Base-by-base conservation (phyloP, 768 basidiomycete species). In the Trametopsis cervina region DNA sequence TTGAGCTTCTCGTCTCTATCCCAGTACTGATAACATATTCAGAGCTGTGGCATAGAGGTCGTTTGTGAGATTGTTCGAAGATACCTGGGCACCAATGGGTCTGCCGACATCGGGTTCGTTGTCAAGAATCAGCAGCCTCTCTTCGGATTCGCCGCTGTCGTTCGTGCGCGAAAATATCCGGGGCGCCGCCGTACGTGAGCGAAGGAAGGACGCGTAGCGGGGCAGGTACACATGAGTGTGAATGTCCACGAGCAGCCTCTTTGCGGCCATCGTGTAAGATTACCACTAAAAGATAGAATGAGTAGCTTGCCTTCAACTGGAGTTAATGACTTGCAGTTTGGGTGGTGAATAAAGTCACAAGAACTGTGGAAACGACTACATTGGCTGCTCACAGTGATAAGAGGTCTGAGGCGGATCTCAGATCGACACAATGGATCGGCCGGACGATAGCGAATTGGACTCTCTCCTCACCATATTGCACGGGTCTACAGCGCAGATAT, bases 201-300 rank as follows among this genome's bases (percentile, higher is more conserved):
- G 76, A 40, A 92, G 69, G 42, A 89, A 66, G 0, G 80, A 69
- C 17, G 81, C 78, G 63, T 93, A 92, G 26, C 85, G 75, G 2
- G 89, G 86, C 17, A 89, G 75, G 60, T 89, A 93, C 36, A 91
- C 77, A 54, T 93, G 90, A 3, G 87, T 88, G 70, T 93, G 90
- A 25, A 93, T 71, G 67, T 93, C 90, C 39, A 93, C 78, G 38
- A 88, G 66, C 1, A 80, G 69, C 24, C 56, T 54, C 35, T 54
- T 61, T 27, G 63, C 47, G 18, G 54, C 55, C 47, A 58, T 53
- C n/a, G 33, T n/a, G n/a, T n/a, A n/a, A n/a, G n/a, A n/a, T 41
- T 5, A 24, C 24, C 40, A 36, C 35, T 17, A 36, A 36, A 36
- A 17, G 35, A 17, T 36, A 36, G 11, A 36, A 20, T 11, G 11